Evolutionary conservation across 176 grass and related monocot genomes (phyloP).

Genomic region (Carex parvula): DNA sequence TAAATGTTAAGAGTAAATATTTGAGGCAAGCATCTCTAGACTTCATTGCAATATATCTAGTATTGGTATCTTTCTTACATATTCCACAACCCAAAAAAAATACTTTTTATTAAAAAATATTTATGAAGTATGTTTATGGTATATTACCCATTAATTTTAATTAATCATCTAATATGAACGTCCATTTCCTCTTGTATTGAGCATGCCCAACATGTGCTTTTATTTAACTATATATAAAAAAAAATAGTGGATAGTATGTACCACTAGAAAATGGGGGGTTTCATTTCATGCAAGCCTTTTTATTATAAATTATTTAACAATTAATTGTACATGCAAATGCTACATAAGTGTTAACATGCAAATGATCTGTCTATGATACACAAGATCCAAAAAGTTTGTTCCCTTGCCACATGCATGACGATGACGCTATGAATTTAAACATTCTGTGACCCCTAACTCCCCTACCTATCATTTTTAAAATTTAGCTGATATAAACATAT

Average conservation of each 20-base stretch:
- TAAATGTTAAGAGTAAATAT: background rate
- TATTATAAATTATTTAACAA: background rate
- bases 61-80: background rate
- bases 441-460: constrained; percentile 21
- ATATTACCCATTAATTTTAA: background rate
- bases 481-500: constrained; percentile 1
- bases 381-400: constrained; percentile 19
- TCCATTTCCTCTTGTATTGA: background rate
- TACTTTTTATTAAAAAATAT: background rate
- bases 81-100: background rate
- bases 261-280: background rate
- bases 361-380: background rate
- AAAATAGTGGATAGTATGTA: background rate
- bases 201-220: constrained; percentile 1
- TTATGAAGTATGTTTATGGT: background rate
- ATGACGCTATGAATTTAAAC: constrained; percentile 25
- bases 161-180: background rate
- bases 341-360: background rate
- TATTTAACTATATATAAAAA: background rate
- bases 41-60: background rate
- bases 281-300: background rate
- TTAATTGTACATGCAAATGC: background rate
- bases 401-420: constrained; percentile 23
- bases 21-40: background rate
- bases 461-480: constrained; percentile 17